Percentiles rank a stretch among this genome's conserved stretches.
phyloP scores from a whole-genome alignment of 352 stramenopile genomes.

The Globisporangium spiculum region DNA sequence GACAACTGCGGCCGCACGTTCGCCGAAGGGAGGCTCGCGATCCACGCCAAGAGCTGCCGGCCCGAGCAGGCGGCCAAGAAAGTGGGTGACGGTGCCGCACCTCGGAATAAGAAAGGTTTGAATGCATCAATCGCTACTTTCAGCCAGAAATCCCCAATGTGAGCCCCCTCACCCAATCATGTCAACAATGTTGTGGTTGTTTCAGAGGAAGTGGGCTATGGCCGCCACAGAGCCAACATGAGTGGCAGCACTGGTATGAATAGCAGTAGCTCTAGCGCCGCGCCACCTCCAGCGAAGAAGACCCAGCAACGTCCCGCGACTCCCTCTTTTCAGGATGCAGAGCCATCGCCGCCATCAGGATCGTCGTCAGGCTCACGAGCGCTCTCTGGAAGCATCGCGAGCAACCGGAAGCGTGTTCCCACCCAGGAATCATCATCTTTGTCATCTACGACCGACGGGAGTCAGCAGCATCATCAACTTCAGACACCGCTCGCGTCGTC shows the following conservation, averaged over 20 bases:
- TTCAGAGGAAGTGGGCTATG: conserved; percentile 3
- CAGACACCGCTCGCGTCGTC: conserved; percentile 43
- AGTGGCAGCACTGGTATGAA: background rate
- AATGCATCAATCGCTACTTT: too few relatives aligned
- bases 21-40: conserved; percentile 64
- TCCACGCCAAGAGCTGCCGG: conserved; percentile 63
- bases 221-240: conserved; percentile 3
- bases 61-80: conserved; percentile 43
- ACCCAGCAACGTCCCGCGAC: conserved; percentile 3
- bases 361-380: conserved; percentile 20
- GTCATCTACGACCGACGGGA: background rate
- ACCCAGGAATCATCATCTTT: conserved; percentile 17
- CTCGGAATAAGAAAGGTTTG: conserved; percentile 55
- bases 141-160: too few relatives aligned
- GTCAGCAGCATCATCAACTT: conserved; percentile 12
- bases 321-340: background rate
- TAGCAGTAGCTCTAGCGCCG: background rate
- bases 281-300: conserved; percentile 6
- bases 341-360: conserved; percentile 1
- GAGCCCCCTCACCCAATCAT: background rate
- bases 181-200: background rate
- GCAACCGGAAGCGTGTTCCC: conserved; percentile 52
- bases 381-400: conserved; percentile 51
- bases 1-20: conserved; percentile 74
- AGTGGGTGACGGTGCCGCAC: conserved; percentile 44